A percentile compares a stretch with the other conserved stretches of the same genome.
These are phyloP conservation scores for Angomonas desouzai DNA, from an alignment of 208 protist species.

Conservation along the genomic window DNA sequence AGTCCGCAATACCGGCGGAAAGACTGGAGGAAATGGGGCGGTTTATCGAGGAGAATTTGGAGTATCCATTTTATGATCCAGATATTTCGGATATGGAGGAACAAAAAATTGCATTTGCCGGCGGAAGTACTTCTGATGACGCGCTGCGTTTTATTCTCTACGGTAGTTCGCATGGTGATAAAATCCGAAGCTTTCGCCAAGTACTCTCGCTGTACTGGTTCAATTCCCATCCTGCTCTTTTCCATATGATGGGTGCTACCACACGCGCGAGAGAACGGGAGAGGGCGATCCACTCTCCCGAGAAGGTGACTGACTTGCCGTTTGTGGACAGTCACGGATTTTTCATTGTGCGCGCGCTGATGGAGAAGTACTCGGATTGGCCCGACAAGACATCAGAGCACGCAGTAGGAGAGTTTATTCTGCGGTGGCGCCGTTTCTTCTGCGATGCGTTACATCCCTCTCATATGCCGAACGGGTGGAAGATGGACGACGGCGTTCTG, in stretches of 20 bases:
- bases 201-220: conserved; percentile 49
- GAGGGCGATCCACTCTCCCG: conserved; percentile 5
- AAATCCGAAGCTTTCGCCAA: conserved; percentile 17
- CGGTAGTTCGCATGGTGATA: conserved; percentile 10
- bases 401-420: conserved; percentile 59
- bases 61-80: conserved; percentile 35
- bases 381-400: conserved; percentile 19
- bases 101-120: conserved; percentile 21
- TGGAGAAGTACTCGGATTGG: conserved; percentile 36
- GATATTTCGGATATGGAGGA: conserved; percentile 1
- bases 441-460: conserved; percentile 31
- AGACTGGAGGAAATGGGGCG: conserved; percentile 17
- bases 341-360: conserved; percentile 32
- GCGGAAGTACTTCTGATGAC: conserved; percentile 14
- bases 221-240: conserved; percentile 24
- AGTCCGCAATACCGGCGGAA: neutral
- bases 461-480: conserved; percentile 48
- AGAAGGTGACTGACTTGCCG: conserved; percentile 1
- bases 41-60: conserved; percentile 27
- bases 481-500: conserved; percentile 47
- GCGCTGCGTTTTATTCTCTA: conserved; percentile 35
- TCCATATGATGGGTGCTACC: conserved; percentile 18
- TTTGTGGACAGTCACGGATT: conserved; percentile 57
- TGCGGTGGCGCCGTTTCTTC: conserved; percentile 47
- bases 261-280: conserved; percentile 34